A percentile compares a stretch with the other conserved stretches of the same genome.
Evolutionary conservation across 73 alveolate genomes (phyloP).

Genomic region (Loxodes magnus): DNA sequence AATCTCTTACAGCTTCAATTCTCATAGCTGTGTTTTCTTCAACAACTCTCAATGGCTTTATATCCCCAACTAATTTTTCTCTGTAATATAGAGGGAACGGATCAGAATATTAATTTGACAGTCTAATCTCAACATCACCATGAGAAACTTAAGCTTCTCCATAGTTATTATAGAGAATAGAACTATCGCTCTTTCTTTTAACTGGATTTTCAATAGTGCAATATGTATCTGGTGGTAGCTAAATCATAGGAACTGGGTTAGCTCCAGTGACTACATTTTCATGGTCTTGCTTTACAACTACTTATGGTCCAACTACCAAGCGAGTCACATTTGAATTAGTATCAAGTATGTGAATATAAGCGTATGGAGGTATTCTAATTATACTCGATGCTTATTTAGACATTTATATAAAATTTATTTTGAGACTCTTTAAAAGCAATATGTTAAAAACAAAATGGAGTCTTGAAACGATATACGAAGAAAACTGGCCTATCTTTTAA

Average conservation of each 20-base stretch:
- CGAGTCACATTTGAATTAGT: conserved; percentile 51
- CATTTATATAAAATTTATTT: no score
- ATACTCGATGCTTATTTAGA: no score
- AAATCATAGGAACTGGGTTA: conserved; percentile 41
- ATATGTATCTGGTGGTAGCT: conserved; percentile 40
- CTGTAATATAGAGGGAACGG: conserved; percentile 73
- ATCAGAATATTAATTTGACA: conserved; percentile 35
- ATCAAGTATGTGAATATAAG: conserved; percentile 70
- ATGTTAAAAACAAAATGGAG: no score
- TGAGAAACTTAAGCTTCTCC: conserved; percentile 39
- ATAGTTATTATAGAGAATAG: conserved; percentile 13
- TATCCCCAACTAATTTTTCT: conserved; percentile 34
- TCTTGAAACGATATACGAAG: no score
- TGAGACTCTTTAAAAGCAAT: no score
- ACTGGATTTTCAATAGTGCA: conserved; percentile 60
- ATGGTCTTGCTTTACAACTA: conserved; percentile 25
- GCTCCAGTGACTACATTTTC: conserved; percentile 46
- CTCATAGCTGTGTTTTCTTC: conserved; percentile 38
- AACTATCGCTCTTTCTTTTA: conserved; percentile 38
- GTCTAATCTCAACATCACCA: conserved; percentile 54
- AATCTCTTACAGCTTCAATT: conserved; percentile 37
- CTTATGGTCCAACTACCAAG: conserved; percentile 23
- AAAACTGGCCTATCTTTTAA: no score
- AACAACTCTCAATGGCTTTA: conserved; percentile 19
- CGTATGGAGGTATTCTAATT: conserved; percentile 50